Evolutionary conservation across 1,284 basidiomycete species (phyloP).

Genomic region (Termitomyces sp.): DNA sequence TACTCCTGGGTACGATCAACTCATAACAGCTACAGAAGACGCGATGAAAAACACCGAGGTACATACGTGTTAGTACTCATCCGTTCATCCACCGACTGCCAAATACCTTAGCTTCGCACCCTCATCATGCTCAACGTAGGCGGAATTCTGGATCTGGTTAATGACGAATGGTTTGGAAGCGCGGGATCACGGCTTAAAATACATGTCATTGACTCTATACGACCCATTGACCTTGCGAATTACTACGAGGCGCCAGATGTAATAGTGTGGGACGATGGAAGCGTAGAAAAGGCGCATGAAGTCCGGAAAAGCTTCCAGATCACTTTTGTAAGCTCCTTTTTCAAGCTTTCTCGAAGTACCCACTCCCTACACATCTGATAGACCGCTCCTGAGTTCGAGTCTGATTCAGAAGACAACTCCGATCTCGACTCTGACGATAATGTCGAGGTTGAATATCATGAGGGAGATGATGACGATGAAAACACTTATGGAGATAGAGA

Average conservation of each 20-base stretch:
- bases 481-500: conserved; percentile 45
- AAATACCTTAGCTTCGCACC: conserved; percentile 68
- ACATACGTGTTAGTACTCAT: conserved; percentile 19
- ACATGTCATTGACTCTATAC: conserved; percentile 92
- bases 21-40: conserved; percentile 65
- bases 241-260: conserved; percentile 79
- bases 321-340: conserved; percentile 49
- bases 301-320: conserved; percentile 76
- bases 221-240: conserved; percentile 89
- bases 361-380: conserved; percentile 25
- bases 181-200: conserved; percentile 59
- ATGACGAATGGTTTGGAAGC: conserved; percentile 69
- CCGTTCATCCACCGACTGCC: background rate
- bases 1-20: conserved; percentile 74
- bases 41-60: conserved; percentile 70
- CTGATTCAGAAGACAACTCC: conserved; percentile 50
- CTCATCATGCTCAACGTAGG: conserved; percentile 94
- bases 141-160: conserved; percentile 78
- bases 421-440: conserved; percentile 48
- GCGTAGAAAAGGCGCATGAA: conserved; percentile 58
- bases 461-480: conserved; percentile 38
- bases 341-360: conserved; percentile 1
- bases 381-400: conserved; percentile 72
- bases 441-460: conserved; percentile 31
- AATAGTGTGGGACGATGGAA: conserved; percentile 88